Evolutionary conservation across 169 alveolate genomes (phyloP), one percentile per base, ranked within the genome.

Genomic region (Plasmodium gaboni): DNA sequence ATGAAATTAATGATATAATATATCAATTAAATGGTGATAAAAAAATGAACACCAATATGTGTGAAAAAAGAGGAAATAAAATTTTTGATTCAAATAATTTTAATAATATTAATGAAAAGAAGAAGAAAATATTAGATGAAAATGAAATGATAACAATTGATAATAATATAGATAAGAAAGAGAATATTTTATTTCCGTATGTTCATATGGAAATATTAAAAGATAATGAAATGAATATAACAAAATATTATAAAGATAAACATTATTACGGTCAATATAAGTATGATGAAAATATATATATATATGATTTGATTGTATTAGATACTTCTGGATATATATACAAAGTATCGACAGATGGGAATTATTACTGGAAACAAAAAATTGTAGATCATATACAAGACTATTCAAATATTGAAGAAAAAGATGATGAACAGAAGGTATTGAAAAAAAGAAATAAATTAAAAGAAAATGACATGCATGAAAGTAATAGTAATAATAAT

Each of bases 281-380:
- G 51, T 83, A 55, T 59, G 91, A 83, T 19, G 86, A 22, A n/a
- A 19, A 83, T 5, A 55, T 53, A 55, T 68, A 22, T 83, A 67
- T 57, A 2, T 68, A 83, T 28, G 91, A 83, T 60, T 15, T 83
- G 15, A 69, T 83, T 57, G 86, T 83, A 15, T 55, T 83, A 2
- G 91, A 83, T 60, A 69, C 59, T 10, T 67, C 91, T n/a, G 91
- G 91, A 7, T 69, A 68, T 83, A 57, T 83, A 83, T 83, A 83
- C 64, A 83, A 83, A 69, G 73, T 83, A 38, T 55, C 91, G n/a
- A 83, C 91, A 9, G 86, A 83, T 83, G 91, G 91, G 7, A 83
- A 51, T 17, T 83, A 83, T 46, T 48, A 83, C 32, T 83, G 91
- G 91, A 83, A 83, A 83, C 50, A 55, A 68, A 67, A 60, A 50